Percentiles rank a stretch among this genome's conserved stretches.
Conservation (phyloP, 352 stramenopile species). For the Globisporangium sylvaticum region DNA sequence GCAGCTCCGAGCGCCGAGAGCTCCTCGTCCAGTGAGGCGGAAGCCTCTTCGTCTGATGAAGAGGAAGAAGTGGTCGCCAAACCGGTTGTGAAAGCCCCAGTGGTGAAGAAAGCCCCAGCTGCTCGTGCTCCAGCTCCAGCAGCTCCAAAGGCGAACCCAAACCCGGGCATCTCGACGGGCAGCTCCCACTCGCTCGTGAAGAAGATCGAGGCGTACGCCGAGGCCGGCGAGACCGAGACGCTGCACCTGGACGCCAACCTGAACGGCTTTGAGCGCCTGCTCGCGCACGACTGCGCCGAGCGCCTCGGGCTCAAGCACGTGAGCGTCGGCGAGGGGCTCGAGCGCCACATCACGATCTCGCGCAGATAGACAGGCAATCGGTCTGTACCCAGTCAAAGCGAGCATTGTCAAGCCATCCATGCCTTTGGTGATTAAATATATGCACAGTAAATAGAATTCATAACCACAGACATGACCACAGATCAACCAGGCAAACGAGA, state of each 20-base stretch:
- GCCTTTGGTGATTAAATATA: slow-evolving; percentile 7
- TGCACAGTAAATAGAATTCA: slow-evolving; percentile 1
- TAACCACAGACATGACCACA: not conserved
- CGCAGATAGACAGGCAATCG: not conserved
- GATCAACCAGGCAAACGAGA: not conserved
- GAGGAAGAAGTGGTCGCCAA: slow-evolving; percentile 3
- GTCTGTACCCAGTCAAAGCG: not conserved
- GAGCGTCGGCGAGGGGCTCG: slow-evolving; percentile 60
- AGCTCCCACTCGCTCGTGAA: slow-evolving; percentile 82
- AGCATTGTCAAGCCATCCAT: not conserved
- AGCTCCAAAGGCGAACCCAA: slow-evolving; percentile 7
- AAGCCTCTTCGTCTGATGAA: slow-evolving; percentile 24
- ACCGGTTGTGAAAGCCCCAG: not conserved
- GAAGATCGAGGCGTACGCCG: slow-evolving; percentile 70
- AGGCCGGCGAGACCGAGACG: slow-evolving; percentile 36
- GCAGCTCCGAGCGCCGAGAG: not conserved
- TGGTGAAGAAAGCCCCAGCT: slow-evolving; percentile 8
- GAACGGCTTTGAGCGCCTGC: slow-evolving; percentile 78
- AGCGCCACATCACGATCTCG: slow-evolving; percentile 76
- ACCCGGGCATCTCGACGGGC: slow-evolving; percentile 46
- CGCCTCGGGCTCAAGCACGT: slow-evolving; percentile 68
- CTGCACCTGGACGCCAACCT: slow-evolving; percentile 72
- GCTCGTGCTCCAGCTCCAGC: slow-evolving; percentile 11
- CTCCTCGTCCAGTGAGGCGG: slow-evolving; percentile 9
- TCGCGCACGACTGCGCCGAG: slow-evolving; percentile 81